Evolutionary conservation across 2,329 filamentous ascomycete genomes (phyloP).

Genomic region (Xylariaceae sp.): DNA sequence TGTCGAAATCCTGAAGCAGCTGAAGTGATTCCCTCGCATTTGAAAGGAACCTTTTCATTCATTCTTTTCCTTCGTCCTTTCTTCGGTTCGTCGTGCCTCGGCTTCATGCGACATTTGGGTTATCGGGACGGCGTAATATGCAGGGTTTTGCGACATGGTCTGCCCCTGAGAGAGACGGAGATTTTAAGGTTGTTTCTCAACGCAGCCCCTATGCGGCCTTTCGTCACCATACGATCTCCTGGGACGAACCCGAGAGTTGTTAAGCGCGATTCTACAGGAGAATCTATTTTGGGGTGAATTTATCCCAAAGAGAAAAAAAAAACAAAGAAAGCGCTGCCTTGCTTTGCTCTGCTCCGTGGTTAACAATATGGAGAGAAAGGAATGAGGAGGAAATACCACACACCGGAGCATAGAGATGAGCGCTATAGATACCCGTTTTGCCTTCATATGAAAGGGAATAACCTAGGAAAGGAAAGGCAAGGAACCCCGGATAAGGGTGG

Average conservation of each 20-base stretch:
- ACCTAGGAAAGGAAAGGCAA: too few species aligned
- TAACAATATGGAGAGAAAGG: not conserved
- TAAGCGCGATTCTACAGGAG: too few species aligned
- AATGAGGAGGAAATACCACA: constrained; percentile 9
- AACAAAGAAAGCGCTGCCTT: not conserved
- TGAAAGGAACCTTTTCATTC: not conserved
- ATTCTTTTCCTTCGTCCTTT: not conserved
- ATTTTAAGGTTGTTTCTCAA: too few species aligned
- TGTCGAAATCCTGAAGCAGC: constrained; percentile 60
- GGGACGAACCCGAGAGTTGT: not conserved
- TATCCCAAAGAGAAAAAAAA: not conserved
- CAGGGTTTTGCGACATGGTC: too few species aligned
- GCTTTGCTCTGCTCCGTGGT: not conserved
- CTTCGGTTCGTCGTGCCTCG: not conserved
- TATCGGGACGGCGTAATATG: too few species aligned
- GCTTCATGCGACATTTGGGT: too few species aligned
- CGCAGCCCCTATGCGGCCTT: too few species aligned
- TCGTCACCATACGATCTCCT: too few species aligned
- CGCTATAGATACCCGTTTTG: not conserved
- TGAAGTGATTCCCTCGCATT: constrained; percentile 39
- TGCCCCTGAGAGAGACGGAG: too few species aligned
- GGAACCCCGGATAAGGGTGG: too few species aligned
- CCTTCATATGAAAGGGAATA: too few species aligned
- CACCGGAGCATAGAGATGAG: constrained; percentile 4
- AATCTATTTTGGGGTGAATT: too few species aligned